Evolutionary conservation across 2,329 filamentous ascomycete genomes (phyloP).

Genomic region (Arthrobotrys musiformis): DNA sequence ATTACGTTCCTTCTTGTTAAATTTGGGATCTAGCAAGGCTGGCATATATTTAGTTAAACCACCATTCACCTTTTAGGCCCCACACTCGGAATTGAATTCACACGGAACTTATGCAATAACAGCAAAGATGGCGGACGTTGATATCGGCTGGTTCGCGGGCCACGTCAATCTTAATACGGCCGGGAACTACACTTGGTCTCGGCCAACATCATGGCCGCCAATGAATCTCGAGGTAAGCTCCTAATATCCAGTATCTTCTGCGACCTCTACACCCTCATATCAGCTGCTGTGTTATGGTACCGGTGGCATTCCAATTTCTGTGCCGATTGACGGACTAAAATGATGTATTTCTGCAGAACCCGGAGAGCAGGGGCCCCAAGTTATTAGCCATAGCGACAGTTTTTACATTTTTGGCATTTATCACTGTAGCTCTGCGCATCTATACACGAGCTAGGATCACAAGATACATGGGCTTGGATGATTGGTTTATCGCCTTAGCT

Average conservation of each 20-base stretch:
- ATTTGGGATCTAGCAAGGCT: not conserved
- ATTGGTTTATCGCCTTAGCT: constrained; percentile 45
- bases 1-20: not conserved
- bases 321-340: not conserved
- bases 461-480: constrained; percentile 49
- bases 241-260: not conserved
- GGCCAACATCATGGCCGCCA: constrained; percentile 23
- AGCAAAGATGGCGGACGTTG: not conserved
- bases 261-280: not conserved
- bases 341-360: not conserved
- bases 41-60: not conserved
- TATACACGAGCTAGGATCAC: constrained; percentile 32
- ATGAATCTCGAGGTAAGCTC: constrained; percentile 26
- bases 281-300: not conserved
- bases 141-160: not conserved
- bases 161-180: not conserved
- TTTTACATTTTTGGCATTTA: constrained; percentile 13
- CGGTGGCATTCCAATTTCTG: not conserved
- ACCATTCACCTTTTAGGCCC: not conserved
- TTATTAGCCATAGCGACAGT: constrained; percentile 3
- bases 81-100: not conserved
- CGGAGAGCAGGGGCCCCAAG: not conserved
- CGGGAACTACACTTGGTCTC: constrained; percentile 27
- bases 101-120: not conserved
- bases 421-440: constrained; percentile 26